Evolutionary conservation across 805 yeast genomes (phyloP), one percentile per base, ranked within the genome.

Genomic region (Maudiozyma saulgeensis): DNA sequence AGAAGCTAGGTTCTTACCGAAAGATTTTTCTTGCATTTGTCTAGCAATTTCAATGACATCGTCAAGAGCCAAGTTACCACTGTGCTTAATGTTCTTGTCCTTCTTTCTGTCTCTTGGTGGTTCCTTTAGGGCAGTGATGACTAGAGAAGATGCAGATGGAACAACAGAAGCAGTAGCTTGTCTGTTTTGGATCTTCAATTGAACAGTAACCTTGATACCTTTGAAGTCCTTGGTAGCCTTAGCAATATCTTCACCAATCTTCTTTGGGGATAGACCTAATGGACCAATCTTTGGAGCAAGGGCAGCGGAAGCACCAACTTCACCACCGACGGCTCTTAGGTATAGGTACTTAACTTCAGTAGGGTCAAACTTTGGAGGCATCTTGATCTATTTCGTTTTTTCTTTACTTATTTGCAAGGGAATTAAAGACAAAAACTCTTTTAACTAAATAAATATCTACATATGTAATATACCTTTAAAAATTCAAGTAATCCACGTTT

Each of bases 201-300:
- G 96, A 60, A 93, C 98, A 64, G 99, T 93, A 71, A 93, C 98
- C 78, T 91, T 87, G 71, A 93, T 91, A 82, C 99, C 99, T 81
- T 93, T 93, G 95, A 82, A 91, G 73, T 84, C 82, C 80, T 87
- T 85, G 80, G 99, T 91, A 75, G 99, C 99, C 85, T 93, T 93
- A 75, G 99, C 99, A 70, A 93, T 93, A 75, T 93, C 99, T 79
- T 93, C 99, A 90, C 99, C 99, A 72, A 93, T 96, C 85, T 93
- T 91, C 95, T 91, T 93, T 81, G 99, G 97, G 58, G 97, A 89
- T 68, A 93, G 81, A 89, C 99, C 99, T 74, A 93, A 87, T 68
- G 99, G 99, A 87, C 99, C 99, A 73, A 93, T 93, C 91, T 93
- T 93, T 75, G 99, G 99, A 68, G 99, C 99, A 71, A 93, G 86